These are phyloP conservation scores for Trichomonas tenax DNA, from an alignment of 208 protist species.

Conservation along the genomic window DNA sequence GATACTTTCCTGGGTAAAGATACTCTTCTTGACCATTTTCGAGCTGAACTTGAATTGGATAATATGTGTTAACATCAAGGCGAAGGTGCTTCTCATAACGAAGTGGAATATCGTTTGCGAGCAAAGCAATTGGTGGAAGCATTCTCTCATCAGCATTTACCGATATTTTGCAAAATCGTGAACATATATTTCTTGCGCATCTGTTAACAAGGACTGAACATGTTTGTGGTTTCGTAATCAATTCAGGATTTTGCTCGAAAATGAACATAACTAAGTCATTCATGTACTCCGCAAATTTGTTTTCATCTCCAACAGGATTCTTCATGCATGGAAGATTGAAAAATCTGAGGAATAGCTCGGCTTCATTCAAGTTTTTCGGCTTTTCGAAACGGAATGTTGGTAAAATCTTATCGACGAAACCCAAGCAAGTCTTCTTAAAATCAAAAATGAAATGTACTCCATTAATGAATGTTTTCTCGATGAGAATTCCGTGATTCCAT, in stretches of 20 bases:
- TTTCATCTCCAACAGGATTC: neutral
- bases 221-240: neutral
- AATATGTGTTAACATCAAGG: neutral
- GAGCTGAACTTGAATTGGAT: neutral
- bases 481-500: neutral
- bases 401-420: neutral
- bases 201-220: neutral
- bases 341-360: neutral
- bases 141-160: neutral
- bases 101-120: neutral
- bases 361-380: neutral
- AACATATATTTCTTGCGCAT: neutral
- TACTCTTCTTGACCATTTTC: neutral
- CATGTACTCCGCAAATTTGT: neutral
- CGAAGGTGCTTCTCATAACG: neutral
- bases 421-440: neutral
- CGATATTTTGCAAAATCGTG: neutral
- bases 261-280: neutral
- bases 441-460: neutral
- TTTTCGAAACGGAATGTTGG: neutral
- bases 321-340: neutral
- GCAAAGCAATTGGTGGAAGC: neutral
- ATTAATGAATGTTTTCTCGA: neutral
- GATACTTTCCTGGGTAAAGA: neutral
- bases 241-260: neutral